phyloP scores from a whole-genome alignment of 1,284 basidiomycete species.

The Mycosarcoma maydis region DNA sequence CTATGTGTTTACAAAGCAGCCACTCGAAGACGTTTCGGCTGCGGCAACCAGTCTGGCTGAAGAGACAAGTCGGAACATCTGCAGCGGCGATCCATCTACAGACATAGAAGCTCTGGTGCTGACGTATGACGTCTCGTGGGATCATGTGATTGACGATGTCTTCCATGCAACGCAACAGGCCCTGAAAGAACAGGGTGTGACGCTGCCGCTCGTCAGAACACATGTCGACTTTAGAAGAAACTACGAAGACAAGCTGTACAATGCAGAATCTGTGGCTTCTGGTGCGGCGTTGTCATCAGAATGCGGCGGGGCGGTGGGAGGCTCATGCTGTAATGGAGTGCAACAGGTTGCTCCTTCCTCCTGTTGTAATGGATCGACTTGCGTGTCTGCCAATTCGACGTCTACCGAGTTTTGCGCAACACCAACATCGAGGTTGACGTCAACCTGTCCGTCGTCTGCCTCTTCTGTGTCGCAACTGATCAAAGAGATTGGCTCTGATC shows the following conservation, averaged over 20 bases:
- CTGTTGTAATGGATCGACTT: slow-evolving; percentile 11
- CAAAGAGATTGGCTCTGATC: slow-evolving; percentile 51
- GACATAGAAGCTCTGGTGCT: slow-evolving; percentile 70
- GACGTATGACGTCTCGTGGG: slow-evolving; percentile 82
- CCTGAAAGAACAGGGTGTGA: slow-evolving; percentile 18
- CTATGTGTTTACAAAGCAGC: slow-evolving; percentile 82
- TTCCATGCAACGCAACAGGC: slow-evolving; percentile 68
- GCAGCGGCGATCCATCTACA: background rate
- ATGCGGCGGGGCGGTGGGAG: slow-evolving; percentile 1
- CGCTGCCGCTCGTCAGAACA: slow-evolving; percentile 35
- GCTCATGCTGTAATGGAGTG: background rate
- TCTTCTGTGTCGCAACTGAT: no score
- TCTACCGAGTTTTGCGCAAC: slow-evolving; percentile 5
- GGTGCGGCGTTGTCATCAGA: background rate
- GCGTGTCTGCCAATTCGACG: background rate
- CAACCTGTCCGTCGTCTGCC: no score
- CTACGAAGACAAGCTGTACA: slow-evolving; percentile 47
- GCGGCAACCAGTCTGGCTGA: slow-evolving; percentile 34
- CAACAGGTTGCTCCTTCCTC: slow-evolving; percentile 2
- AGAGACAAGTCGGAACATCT: slow-evolving; percentile 18
- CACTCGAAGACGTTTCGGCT: slow-evolving; percentile 68
- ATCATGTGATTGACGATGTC: slow-evolving; percentile 67
- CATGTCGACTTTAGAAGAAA: slow-evolving; percentile 52
- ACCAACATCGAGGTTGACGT: slow-evolving; percentile 55
- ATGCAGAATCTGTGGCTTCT: slow-evolving; percentile 11